Evolutionary conservation across 2,329 filamentous ascomycete genomes (phyloP), one percentile per base, ranked within the genome.

Genomic region (Fusarium secorum): DNA sequence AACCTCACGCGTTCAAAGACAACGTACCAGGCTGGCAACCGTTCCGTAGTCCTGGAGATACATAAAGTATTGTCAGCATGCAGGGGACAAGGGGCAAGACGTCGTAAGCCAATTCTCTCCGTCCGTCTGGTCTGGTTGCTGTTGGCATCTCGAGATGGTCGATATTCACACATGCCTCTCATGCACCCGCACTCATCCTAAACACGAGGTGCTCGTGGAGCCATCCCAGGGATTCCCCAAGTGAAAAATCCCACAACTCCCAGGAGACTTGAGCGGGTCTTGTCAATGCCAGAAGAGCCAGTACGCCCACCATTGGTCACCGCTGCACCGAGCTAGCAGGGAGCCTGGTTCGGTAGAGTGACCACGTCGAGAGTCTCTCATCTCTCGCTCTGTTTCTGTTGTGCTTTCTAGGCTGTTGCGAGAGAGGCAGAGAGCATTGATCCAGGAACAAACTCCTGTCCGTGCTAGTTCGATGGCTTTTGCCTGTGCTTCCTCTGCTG

Each of bases 241-340:
- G 73, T 75, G 75, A 73, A 62, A 62, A 70, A 66, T 73, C 66
- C 66, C 54, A 73, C 62, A 64, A 57, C 63, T 69, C 59, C 64
- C 66, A 60, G 70, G 72, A 77, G 69, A 72, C 70, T 71, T 68
- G 64, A 64, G 75, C 72, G 73, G 72, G 76, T 77, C 77, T 58
- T 70, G 75, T 77, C 73, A 74, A 77, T 75, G 68, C 68, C 63
- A 71, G 61, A 71, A 68, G 71, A 54, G 63, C 33, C 46, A 52
- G 33, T 56, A 52, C 64, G 54, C 46, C 58, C 60, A 41, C 73
- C 70, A 80, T 80, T 79, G 77, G 78, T 59, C 69, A 38, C 60
- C 60, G 56, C 52, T 52, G 75, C 75, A 79, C 79, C 76, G 75
- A 77, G 77, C 78, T 79, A 78, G 72, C 74, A 73, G 69, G 77